Conservation (phyloP, 2,329 filamentous ascomycete genomes). For the Aspergillus viridinutans region DNA sequence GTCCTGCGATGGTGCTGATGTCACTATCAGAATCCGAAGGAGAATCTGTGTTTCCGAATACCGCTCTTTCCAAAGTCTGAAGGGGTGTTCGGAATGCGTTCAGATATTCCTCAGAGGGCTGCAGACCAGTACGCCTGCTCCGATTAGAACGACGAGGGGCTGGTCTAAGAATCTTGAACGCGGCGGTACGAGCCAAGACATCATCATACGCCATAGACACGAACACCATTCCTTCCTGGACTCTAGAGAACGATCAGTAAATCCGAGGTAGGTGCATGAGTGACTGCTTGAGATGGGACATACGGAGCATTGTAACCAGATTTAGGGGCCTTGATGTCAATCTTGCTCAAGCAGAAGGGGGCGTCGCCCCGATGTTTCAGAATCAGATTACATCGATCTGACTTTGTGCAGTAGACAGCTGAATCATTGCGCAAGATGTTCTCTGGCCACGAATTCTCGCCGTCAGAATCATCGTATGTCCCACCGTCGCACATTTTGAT, state of each 20-base stretch:
- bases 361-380: conserved; percentile 75
- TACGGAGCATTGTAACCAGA: conserved; percentile 82
- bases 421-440: conserved; percentile 80
- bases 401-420: conserved; percentile 86
- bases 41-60: conserved; percentile 18
- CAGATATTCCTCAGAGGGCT: conserved; percentile 40
- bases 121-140: conserved; percentile 25
- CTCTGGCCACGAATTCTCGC: conserved; percentile 61
- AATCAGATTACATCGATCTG: conserved; percentile 81
- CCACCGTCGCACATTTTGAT: conserved; percentile 87
- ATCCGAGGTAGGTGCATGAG: background rate
- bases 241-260: conserved; percentile 50
- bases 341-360: conserved; percentile 76
- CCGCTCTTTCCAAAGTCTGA: conserved; percentile 28
- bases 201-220: conserved; percentile 81
- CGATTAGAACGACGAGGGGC: conserved; percentile 25
- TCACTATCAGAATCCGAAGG: conserved; percentile 24
- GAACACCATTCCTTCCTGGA: conserved; percentile 90
- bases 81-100: conserved; percentile 34
- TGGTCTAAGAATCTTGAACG: conserved; percentile 69
- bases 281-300: conserved; percentile 36
- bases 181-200: conserved; percentile 65
- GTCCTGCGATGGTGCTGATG: conserved; percentile 8
- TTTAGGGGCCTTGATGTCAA: conserved; percentile 82
- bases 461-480: conserved; percentile 49